Evolutionary conservation across 176 grass and related monocot species (phyloP).

Genomic region (Musa schizocarpa): DNA sequence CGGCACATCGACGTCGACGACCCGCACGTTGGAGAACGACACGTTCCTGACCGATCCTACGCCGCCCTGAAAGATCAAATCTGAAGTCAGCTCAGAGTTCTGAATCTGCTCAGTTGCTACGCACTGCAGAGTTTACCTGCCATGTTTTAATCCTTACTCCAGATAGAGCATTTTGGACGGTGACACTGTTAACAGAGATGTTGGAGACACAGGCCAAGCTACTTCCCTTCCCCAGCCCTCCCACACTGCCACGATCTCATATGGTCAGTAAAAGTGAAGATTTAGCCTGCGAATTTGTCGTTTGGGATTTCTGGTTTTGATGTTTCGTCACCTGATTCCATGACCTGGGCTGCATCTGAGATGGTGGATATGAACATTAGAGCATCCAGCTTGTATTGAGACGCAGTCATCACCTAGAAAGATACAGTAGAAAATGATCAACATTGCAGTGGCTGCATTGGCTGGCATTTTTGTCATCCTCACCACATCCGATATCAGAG

Average conservation of each 20-base stretch:
- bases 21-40: slow-evolving; percentile 54
- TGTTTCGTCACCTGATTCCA: slow-evolving; percentile 49
- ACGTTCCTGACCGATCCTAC: slow-evolving; percentile 59
- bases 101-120: not conserved
- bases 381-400: slow-evolving; percentile 68
- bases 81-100: not conserved
- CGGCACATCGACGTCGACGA: slow-evolving; percentile 46
- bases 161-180: slow-evolving; percentile 52
- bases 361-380: slow-evolving; percentile 60
- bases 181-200: slow-evolving; percentile 41
- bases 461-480: not conserved
- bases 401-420: slow-evolving; percentile 63
- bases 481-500: slow-evolving; percentile 58
- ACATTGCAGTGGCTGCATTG: not conserved
- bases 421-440: not conserved
- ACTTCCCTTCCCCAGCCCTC: slow-evolving; percentile 54
- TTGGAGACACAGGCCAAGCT: slow-evolving; percentile 68
- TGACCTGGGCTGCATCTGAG: slow-evolving; percentile 57
- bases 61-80: slow-evolving; percentile 39
- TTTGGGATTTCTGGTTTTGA: not conserved
- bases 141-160: slow-evolving; percentile 81
- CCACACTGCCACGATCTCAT: slow-evolving; percentile 29
- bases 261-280: not conserved
- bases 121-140: slow-evolving; percentile 34
- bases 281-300: not conserved